Conservation (phyloP, 495 filamentous ascomycete species). For the Pseudevernia furfuracea region DNA sequence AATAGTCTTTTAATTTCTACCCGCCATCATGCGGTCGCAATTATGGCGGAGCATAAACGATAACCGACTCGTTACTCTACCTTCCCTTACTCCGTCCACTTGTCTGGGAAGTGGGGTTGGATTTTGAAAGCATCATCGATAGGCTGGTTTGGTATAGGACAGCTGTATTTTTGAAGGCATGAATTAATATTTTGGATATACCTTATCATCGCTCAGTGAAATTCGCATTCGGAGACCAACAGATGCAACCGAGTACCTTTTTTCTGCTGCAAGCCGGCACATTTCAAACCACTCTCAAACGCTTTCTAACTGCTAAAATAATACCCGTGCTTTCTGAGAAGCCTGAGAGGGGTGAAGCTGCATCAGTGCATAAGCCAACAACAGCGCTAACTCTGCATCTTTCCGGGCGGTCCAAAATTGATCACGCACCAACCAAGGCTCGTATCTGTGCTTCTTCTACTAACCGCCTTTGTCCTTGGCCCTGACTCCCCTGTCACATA, state of each 20-base stretch:
- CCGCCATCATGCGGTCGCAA: conserved; percentile 12
- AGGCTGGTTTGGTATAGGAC: too few species aligned
- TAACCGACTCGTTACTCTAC: too few species aligned
- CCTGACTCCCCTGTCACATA: neutral
- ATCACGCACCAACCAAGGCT: neutral
- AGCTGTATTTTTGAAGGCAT: neutral
- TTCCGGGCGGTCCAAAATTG: neutral
- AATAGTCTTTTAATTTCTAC: conserved; percentile 16
- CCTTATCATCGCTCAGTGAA: too few species aligned
- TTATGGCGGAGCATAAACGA: neutral
- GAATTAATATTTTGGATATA: neutral
- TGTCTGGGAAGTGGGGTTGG: neutral
- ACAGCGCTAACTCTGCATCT: conserved; percentile 4
- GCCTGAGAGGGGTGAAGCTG: neutral
- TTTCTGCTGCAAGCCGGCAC: neutral
- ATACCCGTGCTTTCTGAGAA: too few species aligned
- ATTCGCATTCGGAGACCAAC: neutral
- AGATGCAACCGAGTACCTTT: conserved; percentile 2
- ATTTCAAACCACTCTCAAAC: conserved; percentile 8
- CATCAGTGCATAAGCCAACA: neutral
- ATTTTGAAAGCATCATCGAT: neutral
- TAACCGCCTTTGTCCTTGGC: neutral
- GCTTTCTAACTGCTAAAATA: conserved; percentile 6
- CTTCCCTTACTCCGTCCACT: too few species aligned
- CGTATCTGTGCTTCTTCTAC: neutral